These are phyloP conservation scores for Ceratobasidium sp. DNA, from an alignment of 1,284 basidiomycete species.

Conservation along the genomic window DNA sequence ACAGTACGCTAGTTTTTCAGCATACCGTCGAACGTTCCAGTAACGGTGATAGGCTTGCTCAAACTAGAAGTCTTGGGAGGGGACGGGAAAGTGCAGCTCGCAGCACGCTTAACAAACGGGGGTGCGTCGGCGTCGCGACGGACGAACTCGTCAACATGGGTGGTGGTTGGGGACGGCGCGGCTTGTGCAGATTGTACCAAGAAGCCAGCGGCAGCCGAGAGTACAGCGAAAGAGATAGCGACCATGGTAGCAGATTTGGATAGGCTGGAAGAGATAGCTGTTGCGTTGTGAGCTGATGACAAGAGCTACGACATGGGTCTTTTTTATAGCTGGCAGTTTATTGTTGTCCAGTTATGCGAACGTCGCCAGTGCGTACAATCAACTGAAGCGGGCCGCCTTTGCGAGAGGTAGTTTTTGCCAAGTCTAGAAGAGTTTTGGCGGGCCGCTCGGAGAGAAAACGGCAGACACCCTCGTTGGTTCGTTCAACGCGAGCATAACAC, in stretches of 20 bases:
- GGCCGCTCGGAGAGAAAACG: slow-evolving; percentile 7
- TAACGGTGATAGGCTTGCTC: slow-evolving; percentile 2
- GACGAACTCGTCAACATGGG: slow-evolving; percentile 25
- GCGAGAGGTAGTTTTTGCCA: neutral
- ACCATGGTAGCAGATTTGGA: slow-evolving; percentile 9
- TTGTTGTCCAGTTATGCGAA: too few relatives aligned
- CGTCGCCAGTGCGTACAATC: neutral
- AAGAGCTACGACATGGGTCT: neutral
- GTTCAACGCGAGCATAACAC: too few relatives aligned
- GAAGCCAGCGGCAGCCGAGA: too few relatives aligned
- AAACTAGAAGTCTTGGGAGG: slow-evolving; percentile 19
- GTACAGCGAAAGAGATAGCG: slow-evolving; percentile 24
- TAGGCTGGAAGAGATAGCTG: neutral
- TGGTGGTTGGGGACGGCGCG: slow-evolving; percentile 26
- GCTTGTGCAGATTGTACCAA: neutral
- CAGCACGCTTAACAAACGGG: slow-evolving; percentile 16
- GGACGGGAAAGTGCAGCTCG: too few relatives aligned
- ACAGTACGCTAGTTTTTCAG: too few relatives aligned
- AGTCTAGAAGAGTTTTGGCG: neutral
- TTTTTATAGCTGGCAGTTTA: slow-evolving; percentile 16
- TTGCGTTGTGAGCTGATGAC: neutral
- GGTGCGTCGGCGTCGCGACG: slow-evolving; percentile 20
- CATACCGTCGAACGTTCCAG: slow-evolving; percentile 19
- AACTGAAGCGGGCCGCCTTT: slow-evolving; percentile 2
- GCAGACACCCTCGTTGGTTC: neutral